Base-by-base conservation (phyloP, 2,329 filamentous ascomycete genomes). In the Rugonectria rugulosa region DNA sequence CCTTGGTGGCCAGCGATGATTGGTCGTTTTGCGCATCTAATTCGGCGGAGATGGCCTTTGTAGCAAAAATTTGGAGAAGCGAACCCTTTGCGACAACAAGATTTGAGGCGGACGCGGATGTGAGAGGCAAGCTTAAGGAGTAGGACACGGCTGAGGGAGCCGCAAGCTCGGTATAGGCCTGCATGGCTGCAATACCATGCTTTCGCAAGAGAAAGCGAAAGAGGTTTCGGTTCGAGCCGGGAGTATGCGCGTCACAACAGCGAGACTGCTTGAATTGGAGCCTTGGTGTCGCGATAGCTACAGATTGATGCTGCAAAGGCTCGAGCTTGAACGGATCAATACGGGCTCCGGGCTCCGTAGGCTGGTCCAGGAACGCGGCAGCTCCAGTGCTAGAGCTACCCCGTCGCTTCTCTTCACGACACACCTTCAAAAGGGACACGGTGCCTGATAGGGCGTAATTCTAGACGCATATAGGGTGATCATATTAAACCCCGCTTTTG, bases 81-180 rank as follows among this genome's bases (percentile, higher is more conserved):
- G 94, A 97, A 56, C 92, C 92, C 78, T 93, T 96, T 68, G 92
- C 92, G 76, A 99, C 87, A 64, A 97, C 81, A 64, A 99, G 85
- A 73, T 98, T 97, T 73, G 84, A 89, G 66, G 90, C 86, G 62
- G 88, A 83, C 44, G 90, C 77, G 41, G 89, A 89, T 41, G 89
- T 82, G 70, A 99, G 92, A 29, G 92, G 86, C 34, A 97, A 77
- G 57, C 81, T 84, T 69, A 97, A 78, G 62, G 93, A 91, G 78
- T 97, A 90, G 69, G 92, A 93, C 77, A 98, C 92, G 73, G 93
- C 93, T 73, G 93, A 96, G 50, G 95, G 93, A 79, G 94, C 90
- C 74, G 92, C 88, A 73, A 99, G 83, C 82, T 99, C 95, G 71
- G 92, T 93, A 79, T 98, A 98, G 82, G 92, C 96, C 85, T 98